Conservation (phyloP, 257 asterid species). For the Jacaranda copaia region DNA sequence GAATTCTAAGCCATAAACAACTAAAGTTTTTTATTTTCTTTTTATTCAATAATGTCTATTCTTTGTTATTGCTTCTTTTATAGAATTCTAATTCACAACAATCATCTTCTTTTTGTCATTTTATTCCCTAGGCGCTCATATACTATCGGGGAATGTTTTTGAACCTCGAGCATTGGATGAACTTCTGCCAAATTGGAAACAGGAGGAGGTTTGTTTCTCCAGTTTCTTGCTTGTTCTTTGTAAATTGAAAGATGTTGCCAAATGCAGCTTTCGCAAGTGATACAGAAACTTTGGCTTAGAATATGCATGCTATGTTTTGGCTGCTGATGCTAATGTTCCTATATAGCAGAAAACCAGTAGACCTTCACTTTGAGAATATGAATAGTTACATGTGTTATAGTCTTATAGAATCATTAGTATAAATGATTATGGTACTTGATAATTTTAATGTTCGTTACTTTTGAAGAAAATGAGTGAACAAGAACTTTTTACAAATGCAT, state of each 20-base stretch:
- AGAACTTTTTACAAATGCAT: not conserved
- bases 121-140: conserved; percentile 78
- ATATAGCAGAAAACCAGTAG: conserved; percentile 4
- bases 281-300: not conserved
- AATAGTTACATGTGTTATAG: conserved; percentile 3
- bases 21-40: not conserved
- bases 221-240: conserved; percentile 17
- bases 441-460: not conserved
- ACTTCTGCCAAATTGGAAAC: conserved; percentile 90
- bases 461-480: conserved; percentile 22
- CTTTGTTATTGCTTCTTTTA: conserved; percentile 29
- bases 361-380: conserved; percentile 23
- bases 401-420: not conserved
- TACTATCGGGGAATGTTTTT: conserved; percentile 93
- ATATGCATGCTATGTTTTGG: conserved; percentile 10
- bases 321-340: not conserved
- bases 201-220: conserved; percentile 69
- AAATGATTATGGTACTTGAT: no score
- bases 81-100: conserved; percentile 25
- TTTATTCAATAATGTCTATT: conserved; percentile 27
- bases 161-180: conserved; percentile 95
- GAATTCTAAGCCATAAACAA: conserved; percentile 22
- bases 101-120: conserved; percentile 24
- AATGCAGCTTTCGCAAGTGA: conserved; percentile 19
- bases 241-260: conserved; percentile 24